A percentile compares a stretch with the other conserved stretches of the same genome.
These are phyloP conservation scores for Omphalotus olearius DNA, from an alignment of 1,284 basidiomycete genomes.

Conservation along the genomic window DNA sequence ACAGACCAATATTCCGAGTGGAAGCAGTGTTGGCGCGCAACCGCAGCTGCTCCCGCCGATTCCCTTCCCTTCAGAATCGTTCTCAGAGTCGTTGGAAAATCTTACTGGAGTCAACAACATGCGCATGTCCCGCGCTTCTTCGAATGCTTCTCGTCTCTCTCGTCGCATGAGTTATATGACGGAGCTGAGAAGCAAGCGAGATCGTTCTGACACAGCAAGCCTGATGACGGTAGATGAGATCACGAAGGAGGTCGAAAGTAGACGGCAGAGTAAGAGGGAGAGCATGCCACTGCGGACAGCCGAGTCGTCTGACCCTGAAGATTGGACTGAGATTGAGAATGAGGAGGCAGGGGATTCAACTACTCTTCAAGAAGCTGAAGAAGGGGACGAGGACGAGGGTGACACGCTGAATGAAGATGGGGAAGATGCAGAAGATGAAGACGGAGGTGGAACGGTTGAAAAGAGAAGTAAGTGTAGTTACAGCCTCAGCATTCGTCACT, in stretches of 20 bases:
- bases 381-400: conserved; percentile 40
- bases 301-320: conserved; percentile 50
- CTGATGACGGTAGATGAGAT: conserved; percentile 97
- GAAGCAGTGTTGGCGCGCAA: conserved; percentile 25
- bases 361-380: conserved; percentile 14
- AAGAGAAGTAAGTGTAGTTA: conserved; percentile 47
- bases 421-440: conserved; percentile 37
- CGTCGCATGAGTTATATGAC: conserved; percentile 74
- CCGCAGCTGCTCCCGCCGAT: conserved; percentile 79
- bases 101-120: conserved; percentile 31
- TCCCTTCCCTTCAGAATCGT: conserved; percentile 70
- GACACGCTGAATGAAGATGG: conserved; percentile 42
- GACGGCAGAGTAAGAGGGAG: conserved; percentile 52
- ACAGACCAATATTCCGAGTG: conserved; percentile 28
- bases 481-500: conserved; percentile 1
- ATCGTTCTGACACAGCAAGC: conserved; percentile 85
- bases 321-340: conserved; percentile 62
- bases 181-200: conserved; percentile 74
- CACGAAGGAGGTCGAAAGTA: conserved; percentile 92
- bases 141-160: conserved; percentile 57
- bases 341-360: conserved; percentile 25
- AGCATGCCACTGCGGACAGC: conserved; percentile 40
- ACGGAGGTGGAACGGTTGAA: conserved; percentile 48
- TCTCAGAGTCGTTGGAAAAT: conserved; percentile 73
- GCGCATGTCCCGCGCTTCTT: conserved; percentile 32